These are phyloP conservation scores for Gossypium turneri DNA, from an alignment of 345 rosid species.

Conservation along the genomic window DNA sequence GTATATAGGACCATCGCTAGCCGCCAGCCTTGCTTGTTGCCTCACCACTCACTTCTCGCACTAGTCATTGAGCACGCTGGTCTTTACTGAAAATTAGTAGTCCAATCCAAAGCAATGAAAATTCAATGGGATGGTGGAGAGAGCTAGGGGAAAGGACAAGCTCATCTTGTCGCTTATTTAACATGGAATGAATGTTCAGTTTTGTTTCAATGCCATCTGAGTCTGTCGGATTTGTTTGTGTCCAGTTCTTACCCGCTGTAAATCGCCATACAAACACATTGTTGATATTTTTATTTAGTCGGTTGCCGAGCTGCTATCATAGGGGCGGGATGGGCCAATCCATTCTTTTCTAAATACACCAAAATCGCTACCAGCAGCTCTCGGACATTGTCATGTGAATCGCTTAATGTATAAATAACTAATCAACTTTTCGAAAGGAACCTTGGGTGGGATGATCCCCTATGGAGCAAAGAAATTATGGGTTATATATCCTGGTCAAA, in stretches of 20 bases:
- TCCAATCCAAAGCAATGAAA: too few species aligned
- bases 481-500: too few species aligned
- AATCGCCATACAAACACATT: neutral
- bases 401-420: too few species aligned
- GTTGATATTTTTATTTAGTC: neutral
- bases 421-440: too few species aligned
- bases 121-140: too few species aligned
- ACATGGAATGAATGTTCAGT: neutral
- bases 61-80: neutral
- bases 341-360: neutral
- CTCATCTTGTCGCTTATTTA: too few species aligned
- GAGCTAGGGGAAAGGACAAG: too few species aligned
- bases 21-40: neutral
- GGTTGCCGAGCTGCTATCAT: neutral
- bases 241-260: neutral
- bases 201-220: constrained; percentile 23
- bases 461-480: too few species aligned
- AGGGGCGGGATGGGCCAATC: constrained; percentile 12
- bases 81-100: neutral
- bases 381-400: too few species aligned
- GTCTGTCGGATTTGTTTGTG: constrained; percentile 14
- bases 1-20: neutral
- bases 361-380: too few species aligned
- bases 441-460: too few species aligned
- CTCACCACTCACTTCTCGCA: constrained; percentile 1